A percentile compares a stretch with the other conserved stretches of the same genome.
Evolutionary conservation across 768 basidiomycete genomes (phyloP).

Genomic region (Boletus patriciae): DNA sequence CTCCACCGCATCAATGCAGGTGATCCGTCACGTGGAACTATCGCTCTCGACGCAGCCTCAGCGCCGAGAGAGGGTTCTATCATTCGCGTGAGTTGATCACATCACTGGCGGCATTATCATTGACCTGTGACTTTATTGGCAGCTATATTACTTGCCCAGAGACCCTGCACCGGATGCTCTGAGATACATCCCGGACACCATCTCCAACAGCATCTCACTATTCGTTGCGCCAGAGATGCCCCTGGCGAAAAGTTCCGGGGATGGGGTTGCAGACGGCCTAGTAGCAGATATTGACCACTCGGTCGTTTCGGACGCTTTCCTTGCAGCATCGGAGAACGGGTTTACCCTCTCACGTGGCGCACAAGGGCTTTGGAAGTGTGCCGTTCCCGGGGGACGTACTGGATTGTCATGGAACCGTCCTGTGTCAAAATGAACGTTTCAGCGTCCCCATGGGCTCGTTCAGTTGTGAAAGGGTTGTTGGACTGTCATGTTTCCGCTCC

Average conservation of each 20-base stretch:
- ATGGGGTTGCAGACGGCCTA: not conserved
- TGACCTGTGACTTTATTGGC: not conserved
- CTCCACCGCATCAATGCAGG: slow-evolving; percentile 66
- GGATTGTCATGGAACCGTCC: slow-evolving; percentile 18
- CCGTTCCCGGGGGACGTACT: slow-evolving; percentile 35
- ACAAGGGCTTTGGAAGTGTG: slow-evolving; percentile 43
- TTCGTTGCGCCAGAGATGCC: slow-evolving; percentile 24
- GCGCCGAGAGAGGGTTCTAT: slow-evolving; percentile 51
- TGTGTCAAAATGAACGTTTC: not conserved
- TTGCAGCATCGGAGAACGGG: slow-evolving; percentile 57
- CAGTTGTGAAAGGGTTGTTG: no score
- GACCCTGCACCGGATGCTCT: slow-evolving; percentile 3
- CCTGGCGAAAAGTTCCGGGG: not conserved
- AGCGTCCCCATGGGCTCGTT: no score
- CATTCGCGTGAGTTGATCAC: slow-evolving; percentile 46
- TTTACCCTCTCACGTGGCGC: slow-evolving; percentile 39
- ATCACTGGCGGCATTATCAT: not conserved
- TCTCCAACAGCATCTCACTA: slow-evolving; percentile 22
- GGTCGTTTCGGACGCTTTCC: slow-evolving; percentile 31
- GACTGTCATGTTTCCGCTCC: no score
- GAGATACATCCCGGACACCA: slow-evolving; percentile 4
- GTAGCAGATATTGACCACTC: not conserved
- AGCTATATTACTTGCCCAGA: slow-evolving; percentile 46
- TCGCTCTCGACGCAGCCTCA: slow-evolving; percentile 55
- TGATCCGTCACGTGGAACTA: slow-evolving; percentile 66